Base-by-base conservation (phyloP, 169 alveolate genomes). In the Plasmodium knowlesi region DNA sequence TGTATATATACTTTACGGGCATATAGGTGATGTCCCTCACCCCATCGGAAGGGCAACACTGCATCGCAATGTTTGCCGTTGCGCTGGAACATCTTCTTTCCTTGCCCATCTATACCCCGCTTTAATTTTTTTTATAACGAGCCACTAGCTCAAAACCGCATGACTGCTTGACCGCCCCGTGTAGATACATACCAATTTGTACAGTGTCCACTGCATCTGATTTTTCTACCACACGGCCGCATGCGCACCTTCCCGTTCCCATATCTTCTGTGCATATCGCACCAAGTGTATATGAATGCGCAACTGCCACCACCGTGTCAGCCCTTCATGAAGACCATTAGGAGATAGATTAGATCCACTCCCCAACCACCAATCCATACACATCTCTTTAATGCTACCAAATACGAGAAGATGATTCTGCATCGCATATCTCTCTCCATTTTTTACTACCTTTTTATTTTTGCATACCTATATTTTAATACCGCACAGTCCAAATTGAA, bases 401-500 rank as follows among this genome's bases (percentile, higher is more conserved):
- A 5, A 57, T 30, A 54, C 16, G 16, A 22, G 53, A 85, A 34
- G 71, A 85, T 85, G 83, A 53, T 28, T 50, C 16, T 74, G 30
- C 78, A 43, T 8, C 76, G 39, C 16, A 85, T 74, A 16, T 30
- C 79, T n/a, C 1, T 70, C 32, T 3, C 71, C 9, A 8, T 86
- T 86, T 12, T 86, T 86, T 50, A 86, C 70, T 19, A 22, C 12
- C 32, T 86, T 0, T 8, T 86, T 12, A 5, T 86, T 50, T 74
- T 74, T 57, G 71, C 32, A 76, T 86, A 74, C 70, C 46, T 86
- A 86, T 28, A 86, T 76, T 46, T 76, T 73, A 82, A 86, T 32
- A 14, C 70, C n/a, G 93, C 80, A 12, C 86, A 86, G 16, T 74
- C 71, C 4, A 86, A 86, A 22, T n/a, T 86, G 54, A 86, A 86